Percentiles rank a stretch among this genome's conserved stretches.
phyloP scores from a whole-genome alignment of 148 eudicot species.

The Heliosperma pusillum region DNA sequence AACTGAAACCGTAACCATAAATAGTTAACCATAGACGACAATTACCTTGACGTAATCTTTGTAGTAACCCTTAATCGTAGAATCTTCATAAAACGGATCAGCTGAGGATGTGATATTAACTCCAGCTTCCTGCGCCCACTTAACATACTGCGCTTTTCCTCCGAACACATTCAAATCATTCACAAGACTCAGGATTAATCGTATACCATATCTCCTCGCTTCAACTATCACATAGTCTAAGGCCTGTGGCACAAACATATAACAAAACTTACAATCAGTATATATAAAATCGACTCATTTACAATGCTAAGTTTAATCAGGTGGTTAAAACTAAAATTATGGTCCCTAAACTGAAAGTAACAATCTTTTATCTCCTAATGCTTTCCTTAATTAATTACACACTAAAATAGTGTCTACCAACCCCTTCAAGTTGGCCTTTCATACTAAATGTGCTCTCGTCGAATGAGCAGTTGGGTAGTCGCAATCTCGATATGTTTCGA shows the following conservation, averaged over 20 bases:
- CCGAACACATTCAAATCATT: conserved; percentile 58
- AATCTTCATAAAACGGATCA: conserved; percentile 46
- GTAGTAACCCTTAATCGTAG: conserved; percentile 41
- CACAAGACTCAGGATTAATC: conserved; percentile 51
- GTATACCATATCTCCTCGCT: conserved; percentile 46
- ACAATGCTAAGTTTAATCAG: no score
- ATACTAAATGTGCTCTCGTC: no score
- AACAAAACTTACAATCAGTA: not conserved
- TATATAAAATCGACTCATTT: no score
- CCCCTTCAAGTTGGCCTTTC: not conserved
- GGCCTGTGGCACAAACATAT: conserved; percentile 30
- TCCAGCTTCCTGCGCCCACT: conserved; percentile 52
- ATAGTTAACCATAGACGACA: no score
- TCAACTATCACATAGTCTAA: conserved; percentile 54
- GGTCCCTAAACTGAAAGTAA: no score
- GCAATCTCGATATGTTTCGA: not conserved
- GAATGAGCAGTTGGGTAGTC: not conserved
- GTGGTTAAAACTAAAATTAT: no score
- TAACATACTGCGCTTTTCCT: conserved; percentile 55
- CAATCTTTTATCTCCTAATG: no score
- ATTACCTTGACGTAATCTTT: conserved; percentile 48
- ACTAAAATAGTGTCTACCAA: not conserved
- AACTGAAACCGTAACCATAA: no score
- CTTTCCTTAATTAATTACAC: no score
- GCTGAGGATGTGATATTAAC: conserved; percentile 33